Base-by-base conservation (phyloP, 805 yeast genomes). In the Kodamaea restingae region DNA sequence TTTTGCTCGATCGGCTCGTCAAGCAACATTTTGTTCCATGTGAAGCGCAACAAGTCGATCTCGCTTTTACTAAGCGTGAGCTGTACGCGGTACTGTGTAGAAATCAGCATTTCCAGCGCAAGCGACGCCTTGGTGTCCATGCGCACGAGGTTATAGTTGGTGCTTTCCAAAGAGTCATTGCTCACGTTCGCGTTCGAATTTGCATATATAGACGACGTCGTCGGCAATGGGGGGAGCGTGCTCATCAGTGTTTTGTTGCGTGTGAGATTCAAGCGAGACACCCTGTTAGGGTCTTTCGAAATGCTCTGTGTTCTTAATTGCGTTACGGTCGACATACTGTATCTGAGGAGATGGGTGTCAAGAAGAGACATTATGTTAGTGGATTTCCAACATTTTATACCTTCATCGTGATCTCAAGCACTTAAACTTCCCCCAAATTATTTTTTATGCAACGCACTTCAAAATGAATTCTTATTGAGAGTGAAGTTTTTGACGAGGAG, bases 41-140 rank as follows among this genome's bases (percentile, higher is more conserved):
- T 72, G 43, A 60, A 65, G 38, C 74, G 53, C 24, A 75, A 55
- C 17, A 67, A 51, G 7, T 69, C 74, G 26, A 73, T 73, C 43
- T 75, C 79, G 32, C 45, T 49, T 17, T 53, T 49, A 35, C 46
- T 51, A 32, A 67, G 36, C 36, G 26, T 35, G 32, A 55, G 46
- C 18, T 36, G 39, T 8, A 55, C 52, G 18, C 45, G 40, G 42
- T 48, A 55, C 29, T 45, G 48, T 15, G 46, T 34, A 17, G 36
- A 48, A n/a, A 34, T 26, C 18, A 47, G 36, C 24, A 51, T 38
- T 12, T 36, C 42, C 28, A 55, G 47, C 36, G 37, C 29, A 7
- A 46, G 6, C 7, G 54, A 43, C 4, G 38, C 18, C 20, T 36
- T 42, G 35, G 53, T 46, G 15, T 42, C 49, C 39, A 55, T 44